A percentile compares a stretch with the other conserved stretches of the same genome.
Conservation (phyloP, 2,329 filamentous ascomycete genomes). For the Purpureocillium lavendulum region DNA sequence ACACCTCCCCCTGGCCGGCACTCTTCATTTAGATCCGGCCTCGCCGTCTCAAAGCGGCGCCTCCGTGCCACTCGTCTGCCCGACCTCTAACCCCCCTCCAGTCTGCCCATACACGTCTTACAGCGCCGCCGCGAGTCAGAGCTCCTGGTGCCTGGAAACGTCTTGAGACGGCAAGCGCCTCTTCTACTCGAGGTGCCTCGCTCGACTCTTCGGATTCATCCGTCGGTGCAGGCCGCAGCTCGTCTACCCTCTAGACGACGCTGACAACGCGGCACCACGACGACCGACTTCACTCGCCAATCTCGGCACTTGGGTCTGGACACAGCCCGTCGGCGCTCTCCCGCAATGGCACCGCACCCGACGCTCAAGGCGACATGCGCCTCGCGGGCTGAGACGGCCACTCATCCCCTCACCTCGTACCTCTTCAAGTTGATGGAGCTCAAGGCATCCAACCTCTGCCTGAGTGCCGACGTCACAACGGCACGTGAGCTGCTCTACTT, state of each 20-base stretch:
- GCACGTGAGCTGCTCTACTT: constrained; percentile 52
- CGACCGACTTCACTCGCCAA: too few relatives aligned
- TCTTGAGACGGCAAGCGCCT: too few relatives aligned
- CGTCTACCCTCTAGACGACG: not conserved
- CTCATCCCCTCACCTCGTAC: constrained; percentile 52
- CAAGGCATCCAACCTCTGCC: constrained; percentile 58
- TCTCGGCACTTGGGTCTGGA: too few relatives aligned
- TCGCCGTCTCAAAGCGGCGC: not conserved
- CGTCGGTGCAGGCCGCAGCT: not conserved
- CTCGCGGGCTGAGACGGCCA: constrained; percentile 39
- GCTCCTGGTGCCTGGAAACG: too few relatives aligned
- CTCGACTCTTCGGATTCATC: not conserved
- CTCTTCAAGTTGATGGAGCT: constrained; percentile 57
- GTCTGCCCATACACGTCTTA: too few relatives aligned
- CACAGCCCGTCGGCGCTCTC: not conserved
- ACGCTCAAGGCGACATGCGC: constrained; percentile 45
- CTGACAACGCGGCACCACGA: not conserved
- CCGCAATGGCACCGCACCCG: constrained; percentile 30
- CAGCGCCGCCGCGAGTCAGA: too few relatives aligned
- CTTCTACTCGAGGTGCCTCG: not conserved
- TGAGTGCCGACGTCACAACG: constrained; percentile 55
- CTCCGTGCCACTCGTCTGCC: too few relatives aligned
- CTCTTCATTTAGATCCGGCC: not conserved
- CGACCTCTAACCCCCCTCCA: too few relatives aligned
- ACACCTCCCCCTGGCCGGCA: not conserved